Evolutionary conservation across 2,329 filamentous ascomycete genomes (phyloP), one percentile per base, ranked within the genome.

Genomic region (Clonostachys rosea): DNA sequence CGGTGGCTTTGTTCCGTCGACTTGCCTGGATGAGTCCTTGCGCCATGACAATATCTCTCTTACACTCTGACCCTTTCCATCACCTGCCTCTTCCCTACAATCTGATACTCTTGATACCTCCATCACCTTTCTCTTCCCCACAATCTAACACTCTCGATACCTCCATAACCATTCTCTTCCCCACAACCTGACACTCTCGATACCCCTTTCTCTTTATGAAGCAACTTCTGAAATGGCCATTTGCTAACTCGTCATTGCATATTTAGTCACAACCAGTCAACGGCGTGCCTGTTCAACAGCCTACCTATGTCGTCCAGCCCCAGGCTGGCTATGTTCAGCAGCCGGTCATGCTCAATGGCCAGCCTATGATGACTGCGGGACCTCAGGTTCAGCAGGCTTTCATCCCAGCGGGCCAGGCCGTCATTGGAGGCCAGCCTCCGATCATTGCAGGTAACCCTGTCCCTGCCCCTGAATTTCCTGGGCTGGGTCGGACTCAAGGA

Each of bases 401-500:
- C 49, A 50, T 42, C 42, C 45, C 45, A 47, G 20, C 50, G 30
- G 34, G 18, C 18, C 8, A 49, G 41, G 30, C 24, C 17, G 13
- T 36, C 24, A 30, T 30, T 5, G 46, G 46, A 35, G 49, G 40
- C 16, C 44, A 41, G 16, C 44, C 47, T 17, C 37, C 42, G 51
- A 53, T 69, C 54, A 58, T 70, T 56, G 60, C 68, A 69, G 70
- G 70, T 67, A 72, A 67, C 60, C 49, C 52, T 51, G 62, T 59
- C 44, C 56, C 66, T 42, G 42, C 43, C 13, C 69, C 73, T n/a
- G 75, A 82, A 51, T 68, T 79, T 50, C 62, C 74, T 62, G 70
- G 78, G 47, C 56, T 80, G 45, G 78, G 78, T 51, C 72, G 70
- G 52, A 82, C 78, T 2, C 62, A 65, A 35, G 59, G 58, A 47